Conservation (phyloP, 2,329 filamentous ascomycete genomes). For the Apiospora aurea region DNA sequence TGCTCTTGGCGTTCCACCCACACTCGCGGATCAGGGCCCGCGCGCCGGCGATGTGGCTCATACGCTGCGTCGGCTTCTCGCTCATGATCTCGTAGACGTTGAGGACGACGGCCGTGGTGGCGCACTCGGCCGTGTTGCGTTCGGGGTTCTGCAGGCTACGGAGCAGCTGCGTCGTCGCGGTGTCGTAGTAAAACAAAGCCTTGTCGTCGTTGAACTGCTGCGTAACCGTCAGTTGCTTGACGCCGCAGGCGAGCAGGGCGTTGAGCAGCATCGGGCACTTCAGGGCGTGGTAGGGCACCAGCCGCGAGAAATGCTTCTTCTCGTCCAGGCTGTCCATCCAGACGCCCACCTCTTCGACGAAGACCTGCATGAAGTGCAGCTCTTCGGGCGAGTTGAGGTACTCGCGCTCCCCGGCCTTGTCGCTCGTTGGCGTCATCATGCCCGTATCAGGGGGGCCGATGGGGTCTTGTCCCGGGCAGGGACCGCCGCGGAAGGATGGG, state of each 20-base stretch:
- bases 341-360: conserved; percentile 85
- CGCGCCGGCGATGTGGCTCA: conserved; percentile 88
- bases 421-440: conserved; percentile 50
- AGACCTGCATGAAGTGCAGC: conserved; percentile 88
- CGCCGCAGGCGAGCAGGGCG: conserved; percentile 87
- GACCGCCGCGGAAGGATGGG: conserved; percentile 35
- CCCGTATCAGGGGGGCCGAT: conserved; percentile 38
- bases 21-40: conserved; percentile 89
- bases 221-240: conserved; percentile 77
- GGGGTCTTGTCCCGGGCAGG: conserved; percentile 37
- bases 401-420: conserved; percentile 56
- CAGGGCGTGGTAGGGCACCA: conserved; percentile 84
- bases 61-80: conserved; percentile 77
- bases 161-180: conserved; percentile 79
- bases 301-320: conserved; percentile 83
- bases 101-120: conserved; percentile 84
- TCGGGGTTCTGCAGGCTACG: conserved; percentile 83
- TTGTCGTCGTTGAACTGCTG: conserved; percentile 75
- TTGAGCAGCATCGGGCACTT: conserved; percentile 88
- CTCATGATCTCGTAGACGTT: conserved; percentile 96
- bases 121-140: conserved; percentile 83
- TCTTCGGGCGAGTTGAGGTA: conserved; percentile 79
- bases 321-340: conserved; percentile 96
- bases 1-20: conserved; percentile 81
- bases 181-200: conserved; percentile 84